phyloP scores from a whole-genome alignment of 805 yeast genomes.

The Schwanniomyces yamadae region DNA sequence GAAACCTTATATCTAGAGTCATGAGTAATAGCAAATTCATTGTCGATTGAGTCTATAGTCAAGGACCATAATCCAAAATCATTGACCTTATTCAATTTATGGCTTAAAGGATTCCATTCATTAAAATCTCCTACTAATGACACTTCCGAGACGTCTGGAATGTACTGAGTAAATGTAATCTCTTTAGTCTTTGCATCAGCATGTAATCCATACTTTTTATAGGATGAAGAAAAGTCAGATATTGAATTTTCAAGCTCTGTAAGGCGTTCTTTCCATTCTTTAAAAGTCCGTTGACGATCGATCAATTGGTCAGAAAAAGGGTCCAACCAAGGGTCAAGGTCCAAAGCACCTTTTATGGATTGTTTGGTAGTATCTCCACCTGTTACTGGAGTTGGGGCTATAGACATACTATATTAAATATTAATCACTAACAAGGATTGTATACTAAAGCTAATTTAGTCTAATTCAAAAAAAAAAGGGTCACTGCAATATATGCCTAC shows the following conservation, averaged over 20 bases:
- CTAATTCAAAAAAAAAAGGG: too few species aligned
- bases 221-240: conserved; percentile 70
- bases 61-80: conserved; percentile 71
- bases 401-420: too few species aligned
- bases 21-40: conserved; percentile 71
- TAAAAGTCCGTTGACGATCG: conserved; percentile 64
- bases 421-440: too few species aligned
- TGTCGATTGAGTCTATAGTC: conserved; percentile 55
- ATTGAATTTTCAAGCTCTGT: conserved; percentile 57
- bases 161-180: conserved; percentile 76
- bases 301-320: conserved; percentile 71
- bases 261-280: conserved; percentile 59
- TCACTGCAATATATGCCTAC: too few species aligned
- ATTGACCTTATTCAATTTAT: conserved; percentile 55
- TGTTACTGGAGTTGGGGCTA: not conserved
- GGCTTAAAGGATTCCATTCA: conserved; percentile 63
- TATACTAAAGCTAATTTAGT: too few species aligned
- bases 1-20: conserved; percentile 74
- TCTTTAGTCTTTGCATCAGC: conserved; percentile 50
- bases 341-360: conserved; percentile 56
- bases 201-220: conserved; percentile 74
- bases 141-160: conserved; percentile 80
- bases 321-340: conserved; percentile 81
- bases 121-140: conserved; percentile 91
- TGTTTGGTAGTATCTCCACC: conserved; percentile 1